Conservation (phyloP, 2,329 filamentous ascomycete species). For the Alternaria sp. region DNA sequence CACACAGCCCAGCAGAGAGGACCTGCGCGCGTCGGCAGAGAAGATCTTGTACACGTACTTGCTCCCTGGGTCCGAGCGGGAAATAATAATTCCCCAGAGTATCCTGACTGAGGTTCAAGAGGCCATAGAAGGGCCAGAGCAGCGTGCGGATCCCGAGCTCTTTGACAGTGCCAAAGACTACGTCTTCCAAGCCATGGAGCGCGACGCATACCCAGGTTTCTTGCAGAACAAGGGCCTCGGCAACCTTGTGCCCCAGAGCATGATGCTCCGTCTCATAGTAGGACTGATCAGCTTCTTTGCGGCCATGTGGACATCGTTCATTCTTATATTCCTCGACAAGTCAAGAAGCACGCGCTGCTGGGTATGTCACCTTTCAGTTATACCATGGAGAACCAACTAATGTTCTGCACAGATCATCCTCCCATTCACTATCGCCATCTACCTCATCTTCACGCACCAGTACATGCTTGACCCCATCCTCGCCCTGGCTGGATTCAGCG, state of each 20-base stretch:
- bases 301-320: constrained; percentile 91
- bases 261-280: constrained; percentile 83
- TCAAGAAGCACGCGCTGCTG: constrained; percentile 77
- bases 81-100: constrained; percentile 88
- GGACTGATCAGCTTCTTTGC: constrained; percentile 87
- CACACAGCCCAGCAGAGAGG: constrained; percentile 62
- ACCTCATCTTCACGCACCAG: constrained; percentile 77
- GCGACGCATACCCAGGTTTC: constrained; percentile 98
- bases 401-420: constrained; percentile 69
- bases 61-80: constrained; percentile 91
- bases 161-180: constrained; percentile 99
- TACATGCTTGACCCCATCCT: constrained; percentile 94
- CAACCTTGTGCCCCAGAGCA: constrained; percentile 90
- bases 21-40: constrained; percentile 91
- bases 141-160: constrained; percentile 93
- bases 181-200: constrained; percentile 99
- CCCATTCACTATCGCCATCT: constrained; percentile 89
- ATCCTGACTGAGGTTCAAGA: constrained; percentile 87
- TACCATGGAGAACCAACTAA: background rate
- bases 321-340: constrained; percentile 88
- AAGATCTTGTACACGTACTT: constrained; percentile 99
- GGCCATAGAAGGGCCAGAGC: constrained; percentile 81
- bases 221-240: constrained; percentile 92
- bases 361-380: constrained; percentile 63
- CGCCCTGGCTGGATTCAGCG: constrained; percentile 86